Percentiles rank a stretch among this genome's conserved stretches.
Evolutionary conservation across 768 basidiomycete genomes (phyloP).

Genomic region (Suillus paluster): DNA sequence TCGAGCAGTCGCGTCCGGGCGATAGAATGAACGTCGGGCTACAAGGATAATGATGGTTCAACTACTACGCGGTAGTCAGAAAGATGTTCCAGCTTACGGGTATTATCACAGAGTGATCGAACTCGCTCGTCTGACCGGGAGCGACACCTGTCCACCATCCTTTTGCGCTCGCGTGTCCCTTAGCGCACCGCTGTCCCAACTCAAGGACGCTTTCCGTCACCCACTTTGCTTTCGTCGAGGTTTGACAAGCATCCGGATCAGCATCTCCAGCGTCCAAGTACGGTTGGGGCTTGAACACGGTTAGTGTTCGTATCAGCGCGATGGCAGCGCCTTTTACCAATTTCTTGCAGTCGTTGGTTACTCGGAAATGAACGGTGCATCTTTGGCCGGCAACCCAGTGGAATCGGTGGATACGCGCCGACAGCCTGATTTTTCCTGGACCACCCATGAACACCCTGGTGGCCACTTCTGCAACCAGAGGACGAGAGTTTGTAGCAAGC

Average conservation of each 20-base stretch:
- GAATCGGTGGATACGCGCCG: constrained; percentile 68
- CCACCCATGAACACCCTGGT: constrained; percentile 67
- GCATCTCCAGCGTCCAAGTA: constrained; percentile 34
- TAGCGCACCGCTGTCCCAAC: constrained; percentile 62
- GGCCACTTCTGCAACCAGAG: constrained; percentile 59
- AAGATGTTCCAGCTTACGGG: constrained; percentile 47
- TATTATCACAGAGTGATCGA: constrained; percentile 70
- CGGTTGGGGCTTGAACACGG: constrained; percentile 63
- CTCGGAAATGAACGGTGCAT: constrained; percentile 66
- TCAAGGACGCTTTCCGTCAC: constrained; percentile 69
- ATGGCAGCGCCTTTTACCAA: constrained; percentile 67
- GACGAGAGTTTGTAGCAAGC: constrained; percentile 62
- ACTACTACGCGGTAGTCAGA: constrained; percentile 10
- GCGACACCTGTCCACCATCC: constrained; percentile 91
- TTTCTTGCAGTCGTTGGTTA: constrained; percentile 72
- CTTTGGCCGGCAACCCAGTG: constrained; percentile 85
- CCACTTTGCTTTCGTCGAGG: constrained; percentile 62
- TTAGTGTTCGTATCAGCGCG: constrained; percentile 65
- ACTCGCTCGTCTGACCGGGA: constrained; percentile 61
- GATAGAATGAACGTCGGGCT: constrained; percentile 76
- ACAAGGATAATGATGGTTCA: background rate
- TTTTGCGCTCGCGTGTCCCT: constrained; percentile 76
- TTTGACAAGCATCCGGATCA: constrained; percentile 67
- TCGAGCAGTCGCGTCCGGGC: constrained; percentile 72
- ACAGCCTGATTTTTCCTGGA: constrained; percentile 64